phyloP scores from a whole-genome alignment of 2,329 filamentous ascomycete genomes.

The Cladophialophora chaetospira region DNA sequence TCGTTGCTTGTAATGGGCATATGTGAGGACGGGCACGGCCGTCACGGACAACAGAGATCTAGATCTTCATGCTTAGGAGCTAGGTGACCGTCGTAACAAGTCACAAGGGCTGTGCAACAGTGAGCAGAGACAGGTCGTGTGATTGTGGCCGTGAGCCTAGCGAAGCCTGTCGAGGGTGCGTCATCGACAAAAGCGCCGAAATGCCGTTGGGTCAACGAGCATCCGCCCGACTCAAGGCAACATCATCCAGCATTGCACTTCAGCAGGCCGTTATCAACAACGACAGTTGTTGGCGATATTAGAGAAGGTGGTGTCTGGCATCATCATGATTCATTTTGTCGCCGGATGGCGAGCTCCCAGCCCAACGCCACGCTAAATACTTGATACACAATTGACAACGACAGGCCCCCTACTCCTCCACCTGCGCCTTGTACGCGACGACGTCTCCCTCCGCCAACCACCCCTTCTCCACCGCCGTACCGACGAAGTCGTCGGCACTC shows the following conservation, averaged over 20 bases:
- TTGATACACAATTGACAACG: slow-evolving; percentile 39
- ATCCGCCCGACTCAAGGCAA: slow-evolving; percentile 3
- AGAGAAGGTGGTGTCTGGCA: neutral
- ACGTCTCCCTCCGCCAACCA: slow-evolving; percentile 30
- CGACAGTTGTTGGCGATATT: neutral
- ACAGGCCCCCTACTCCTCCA: slow-evolving; percentile 25
- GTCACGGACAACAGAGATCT: slow-evolving; percentile 8
- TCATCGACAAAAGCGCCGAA: neutral
- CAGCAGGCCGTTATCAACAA: neutral
- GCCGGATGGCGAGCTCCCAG: neutral
- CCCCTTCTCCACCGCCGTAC: slow-evolving; percentile 17
- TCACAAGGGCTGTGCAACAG: neutral
- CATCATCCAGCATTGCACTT: neutral
- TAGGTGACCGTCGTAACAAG: neutral
- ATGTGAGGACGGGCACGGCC: slow-evolving; percentile 14
- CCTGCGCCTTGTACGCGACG: slow-evolving; percentile 25
- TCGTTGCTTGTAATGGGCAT: slow-evolving; percentile 11
- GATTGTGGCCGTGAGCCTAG: neutral
- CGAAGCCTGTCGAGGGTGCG: neutral
- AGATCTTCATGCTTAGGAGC: slow-evolving; percentile 11
- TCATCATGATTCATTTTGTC: slow-evolving; percentile 15
- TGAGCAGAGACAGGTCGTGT: slow-evolving; percentile 9
- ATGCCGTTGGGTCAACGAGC: neutral
- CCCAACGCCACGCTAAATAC: slow-evolving; percentile 48
- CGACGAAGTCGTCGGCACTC: slow-evolving; percentile 26